Evolutionary conservation across 371 early-diverging fungal genomes (phyloP), one percentile per base, ranked within the genome.

Genomic region (Mucor circinelloides): DNA sequence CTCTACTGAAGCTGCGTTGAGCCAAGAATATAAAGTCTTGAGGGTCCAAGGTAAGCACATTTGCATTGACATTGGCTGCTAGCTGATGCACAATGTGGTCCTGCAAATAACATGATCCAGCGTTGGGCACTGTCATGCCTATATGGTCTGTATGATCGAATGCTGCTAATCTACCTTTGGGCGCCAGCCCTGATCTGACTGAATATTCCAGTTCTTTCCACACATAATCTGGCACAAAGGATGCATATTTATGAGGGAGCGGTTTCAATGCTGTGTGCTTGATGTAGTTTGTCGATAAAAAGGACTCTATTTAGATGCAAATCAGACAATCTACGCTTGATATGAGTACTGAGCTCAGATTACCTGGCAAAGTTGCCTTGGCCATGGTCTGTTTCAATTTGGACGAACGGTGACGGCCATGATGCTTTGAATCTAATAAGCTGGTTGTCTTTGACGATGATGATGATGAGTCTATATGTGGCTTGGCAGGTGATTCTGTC

Each of bases 21-120:
- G 83, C 82, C 32, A 87, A 69, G 15, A 74, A 71, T 50, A 82
- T 68, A 58, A 85, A 68, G 40, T 87, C 87, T 56, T 84, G 84
- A 3, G 78, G 63, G 55, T 87, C 85, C 36, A 87, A 60, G 0
- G 72, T 72, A 4, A 79, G 48, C 21, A 82, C 44, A 66, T 79
- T 73, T 2, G 82, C 71, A 2, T 69, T 71, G 0, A 58, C 58
- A 23, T 77, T 72, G 10, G 36, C 28, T 13, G 80, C 78, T 13
- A 79, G 36, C 32, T 63, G 60, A 10, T 60, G 64, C 1, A 71
- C 82, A 19, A 82, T 68, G 9, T 68, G 67, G 42, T 82, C 80
- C 60, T 74, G 76, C n/a, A 81, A 40, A 58, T 75, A 77, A 27
- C 74, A 75, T 9, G 82, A 71, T 2, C 82, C 82, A 28, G 63